phyloP scores from a whole-genome alignment of 2,329 filamentous ascomycete genomes.

The Coniella vitis region DNA sequence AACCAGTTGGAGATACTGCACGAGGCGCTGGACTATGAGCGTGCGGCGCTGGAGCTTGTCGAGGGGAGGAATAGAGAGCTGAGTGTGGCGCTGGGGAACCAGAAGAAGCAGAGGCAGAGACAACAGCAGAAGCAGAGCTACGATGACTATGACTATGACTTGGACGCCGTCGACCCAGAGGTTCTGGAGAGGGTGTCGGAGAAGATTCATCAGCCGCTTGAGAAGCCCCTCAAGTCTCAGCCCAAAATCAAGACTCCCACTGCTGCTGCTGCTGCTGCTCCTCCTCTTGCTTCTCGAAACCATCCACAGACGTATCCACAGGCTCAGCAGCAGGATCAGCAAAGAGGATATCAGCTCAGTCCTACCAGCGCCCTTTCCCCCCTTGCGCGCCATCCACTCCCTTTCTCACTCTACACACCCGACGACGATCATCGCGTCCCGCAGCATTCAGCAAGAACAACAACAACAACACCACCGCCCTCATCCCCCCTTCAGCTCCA shows the following conservation, averaged over 20 bases:
- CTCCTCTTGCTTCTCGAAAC: not conserved
- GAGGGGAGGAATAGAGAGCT: not conserved
- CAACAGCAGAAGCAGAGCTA: too few relatives aligned
- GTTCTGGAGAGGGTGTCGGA: not conserved
- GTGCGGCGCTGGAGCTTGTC: not conserved
- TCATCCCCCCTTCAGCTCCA: too few relatives aligned
- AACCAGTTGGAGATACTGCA: not conserved
- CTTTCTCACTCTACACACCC: too few relatives aligned
- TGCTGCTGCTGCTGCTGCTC: not conserved
- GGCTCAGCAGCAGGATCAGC: not conserved
- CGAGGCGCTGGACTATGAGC: not conserved
- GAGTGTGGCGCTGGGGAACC: not conserved
- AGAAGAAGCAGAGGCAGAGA: not conserved
- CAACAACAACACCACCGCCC: too few relatives aligned
- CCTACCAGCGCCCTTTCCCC: too few relatives aligned
- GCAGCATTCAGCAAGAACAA: too few relatives aligned
- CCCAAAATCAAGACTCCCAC: not conserved
- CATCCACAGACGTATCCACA: too few relatives aligned
- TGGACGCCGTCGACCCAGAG: not conserved
- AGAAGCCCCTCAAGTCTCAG: too few relatives aligned
- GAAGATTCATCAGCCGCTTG: not conserved
- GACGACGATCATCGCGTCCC: too few relatives aligned
- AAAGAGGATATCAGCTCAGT: too few relatives aligned
- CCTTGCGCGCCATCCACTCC: too few relatives aligned
- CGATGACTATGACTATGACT: too few relatives aligned